phyloP scores from a whole-genome alignment of 257 asterid species.

The Nicotiana obtusifolia region DNA sequence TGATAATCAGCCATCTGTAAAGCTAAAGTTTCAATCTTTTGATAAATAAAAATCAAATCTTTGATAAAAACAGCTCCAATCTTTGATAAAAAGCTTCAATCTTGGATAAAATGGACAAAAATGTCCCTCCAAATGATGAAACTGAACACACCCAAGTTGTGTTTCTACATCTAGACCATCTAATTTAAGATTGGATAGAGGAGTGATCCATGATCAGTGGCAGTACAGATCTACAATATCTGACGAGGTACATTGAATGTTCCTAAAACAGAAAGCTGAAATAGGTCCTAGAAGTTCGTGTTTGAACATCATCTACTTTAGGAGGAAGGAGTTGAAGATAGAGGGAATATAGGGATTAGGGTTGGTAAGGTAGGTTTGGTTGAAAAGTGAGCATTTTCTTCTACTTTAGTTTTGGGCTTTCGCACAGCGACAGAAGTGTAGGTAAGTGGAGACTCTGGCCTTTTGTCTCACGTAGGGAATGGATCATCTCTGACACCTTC shows the following conservation, averaged over 20 bases:
- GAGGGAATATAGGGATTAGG: conserved; percentile 13
- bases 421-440: neutral
- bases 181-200: neutral
- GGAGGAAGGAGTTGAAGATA: neutral
- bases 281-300: neutral
- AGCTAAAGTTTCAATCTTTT: neutral
- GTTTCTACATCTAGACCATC: neutral
- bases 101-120: neutral
- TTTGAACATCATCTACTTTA: conserved; percentile 4
- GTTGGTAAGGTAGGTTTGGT: conserved; percentile 12
- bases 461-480: neutral
- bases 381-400: neutral
- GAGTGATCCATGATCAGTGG: conserved; percentile 1
- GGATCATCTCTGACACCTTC: neutral
- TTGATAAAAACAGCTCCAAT: conserved; percentile 10
- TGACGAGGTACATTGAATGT: neutral
- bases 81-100: conserved; percentile 8
- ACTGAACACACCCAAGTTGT: neutral
- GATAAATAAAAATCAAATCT: conserved; percentile 9
- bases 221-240: neutral
- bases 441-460: neutral
- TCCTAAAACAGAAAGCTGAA: neutral
- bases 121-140: neutral
- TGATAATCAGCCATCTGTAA: neutral
- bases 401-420: neutral